Base-by-base conservation (phyloP, 257 asterid genomes). In the Forsythia viridissima region DNA sequence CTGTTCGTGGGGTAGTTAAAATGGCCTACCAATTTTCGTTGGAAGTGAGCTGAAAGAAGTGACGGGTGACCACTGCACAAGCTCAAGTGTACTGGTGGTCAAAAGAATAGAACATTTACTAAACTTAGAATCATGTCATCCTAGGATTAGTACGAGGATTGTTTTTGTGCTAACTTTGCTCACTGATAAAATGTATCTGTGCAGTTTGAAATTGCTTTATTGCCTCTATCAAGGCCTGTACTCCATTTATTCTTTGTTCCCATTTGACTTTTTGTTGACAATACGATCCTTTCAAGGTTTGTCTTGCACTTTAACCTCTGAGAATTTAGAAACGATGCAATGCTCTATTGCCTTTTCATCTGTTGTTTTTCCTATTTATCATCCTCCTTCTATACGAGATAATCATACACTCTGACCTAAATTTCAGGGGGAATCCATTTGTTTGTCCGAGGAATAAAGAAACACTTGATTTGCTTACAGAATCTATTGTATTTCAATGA, bases 51-150 rank as follows among this genome's bases (percentile, higher is more conserved):
- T 30, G 34, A 30, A 30, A 30, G 34, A 30, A 30, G 34, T 30
- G 34, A 30, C 34, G 34, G 39, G 78, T 18, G 74, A 70, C 76
- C 82, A 41, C 66, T 72, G 78, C 81, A 79, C 24, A 42, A 66
- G 34, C 77, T 55, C 69, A 40, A 61, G 76, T 74, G 15, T 52
- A 40, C 67, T 71, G 24, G 42, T 70, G 20, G 70, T n/a, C 12
- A 21, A 67, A 63, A 48, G 39, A 30, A 71, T 68, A 24, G 48
- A 34, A 20, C 24, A 65, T 30, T 44, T 36, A 52, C 41, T 37
- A 71, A 40, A 24, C 24, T 20, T 76, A 9, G 44, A 68, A 72
- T 36, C 57, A 10, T 71, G 78, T 76, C 51, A 44, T 42, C 34
- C 39, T 42, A 80, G 42, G 69, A n/a, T 67, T 46, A 77, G 39